Evolutionary conservation across 805 yeast species (phyloP).

Genomic region (Starmerella potacharoeniae): DNA sequence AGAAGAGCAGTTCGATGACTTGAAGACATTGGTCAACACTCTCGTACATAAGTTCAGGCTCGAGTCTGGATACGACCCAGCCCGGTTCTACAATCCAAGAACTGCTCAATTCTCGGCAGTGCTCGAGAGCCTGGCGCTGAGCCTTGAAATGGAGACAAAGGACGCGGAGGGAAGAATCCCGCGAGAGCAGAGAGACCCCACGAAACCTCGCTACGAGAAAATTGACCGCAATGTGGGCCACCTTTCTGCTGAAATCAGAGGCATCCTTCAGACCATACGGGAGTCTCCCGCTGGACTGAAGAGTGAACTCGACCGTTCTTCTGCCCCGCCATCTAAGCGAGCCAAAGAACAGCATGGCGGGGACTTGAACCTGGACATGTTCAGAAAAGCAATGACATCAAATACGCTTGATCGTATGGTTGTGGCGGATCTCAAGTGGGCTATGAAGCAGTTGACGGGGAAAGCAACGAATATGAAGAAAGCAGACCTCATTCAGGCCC

Average conservation of each 20-base stretch:
- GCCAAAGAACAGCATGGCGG: neutral
- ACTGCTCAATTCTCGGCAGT: conserved; percentile 45
- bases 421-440: conserved; percentile 3
- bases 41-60: conserved; percentile 35
- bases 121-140: conserved; percentile 32
- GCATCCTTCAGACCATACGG: neutral
- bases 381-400: neutral
- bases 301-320: neutral
- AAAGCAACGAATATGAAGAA: neutral
- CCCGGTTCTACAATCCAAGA: conserved; percentile 31
- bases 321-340: neutral
- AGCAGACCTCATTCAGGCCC: neutral
- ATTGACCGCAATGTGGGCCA: conserved; percentile 4
- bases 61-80: conserved; percentile 43
- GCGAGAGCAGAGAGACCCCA: conserved; percentile 6
- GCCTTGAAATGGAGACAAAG: conserved; percentile 4
- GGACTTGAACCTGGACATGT: neutral
- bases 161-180: neutral
- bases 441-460: neutral
- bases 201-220: conserved; percentile 12
- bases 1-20: conserved; percentile 21
- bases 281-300: neutral
- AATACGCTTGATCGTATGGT: neutral
- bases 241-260: neutral
- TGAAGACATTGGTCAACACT: conserved; percentile 24